Evolutionary conservation across 306 rosid species (phyloP).

Genomic region (Medicago ruthenica): DNA sequence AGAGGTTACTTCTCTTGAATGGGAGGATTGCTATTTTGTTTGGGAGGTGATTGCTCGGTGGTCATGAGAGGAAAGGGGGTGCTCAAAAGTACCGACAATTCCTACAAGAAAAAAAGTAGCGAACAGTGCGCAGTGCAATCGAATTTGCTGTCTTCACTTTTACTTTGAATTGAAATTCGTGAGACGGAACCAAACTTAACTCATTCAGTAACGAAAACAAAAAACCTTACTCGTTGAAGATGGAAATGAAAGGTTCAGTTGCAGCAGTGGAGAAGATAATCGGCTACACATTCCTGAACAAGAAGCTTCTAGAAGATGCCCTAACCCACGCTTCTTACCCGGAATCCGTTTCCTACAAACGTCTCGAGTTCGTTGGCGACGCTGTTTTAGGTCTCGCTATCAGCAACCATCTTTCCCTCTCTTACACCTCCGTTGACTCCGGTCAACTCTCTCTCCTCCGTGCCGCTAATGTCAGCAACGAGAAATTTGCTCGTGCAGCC

Average conservation of each 20-base stretch:
- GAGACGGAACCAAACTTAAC: too few relatives aligned
- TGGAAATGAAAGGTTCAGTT: slow-evolving; percentile 34
- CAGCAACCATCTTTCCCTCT: slow-evolving; percentile 54
- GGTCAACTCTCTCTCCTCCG: slow-evolving; percentile 68
- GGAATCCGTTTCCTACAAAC: slow-evolving; percentile 51
- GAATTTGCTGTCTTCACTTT: too few relatives aligned
- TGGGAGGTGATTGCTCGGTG: too few relatives aligned
- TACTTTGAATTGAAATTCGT: too few relatives aligned
- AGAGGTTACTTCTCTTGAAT: too few relatives aligned
- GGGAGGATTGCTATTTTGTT: too few relatives aligned
- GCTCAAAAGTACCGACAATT: too few relatives aligned
- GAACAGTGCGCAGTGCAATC: too few relatives aligned
- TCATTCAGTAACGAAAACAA: too few relatives aligned
- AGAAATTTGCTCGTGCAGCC: slow-evolving; percentile 85
- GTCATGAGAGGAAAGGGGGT: too few relatives aligned
- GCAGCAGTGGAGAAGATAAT: slow-evolving; percentile 50
- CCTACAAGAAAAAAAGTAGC: too few relatives aligned
- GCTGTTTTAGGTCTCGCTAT: slow-evolving; percentile 57
- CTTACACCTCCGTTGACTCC: slow-evolving; percentile 54
- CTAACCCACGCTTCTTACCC: slow-evolving; percentile 70
- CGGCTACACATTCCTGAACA: slow-evolving; percentile 54
- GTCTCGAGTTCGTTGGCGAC: slow-evolving; percentile 82
- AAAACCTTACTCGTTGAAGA: not conserved
- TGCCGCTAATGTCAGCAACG: slow-evolving; percentile 76
- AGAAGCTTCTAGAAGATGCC: slow-evolving; percentile 71